phyloP scores from a whole-genome alignment of 2,329 filamentous ascomycete species.

The Monilinia laxa region DNA sequence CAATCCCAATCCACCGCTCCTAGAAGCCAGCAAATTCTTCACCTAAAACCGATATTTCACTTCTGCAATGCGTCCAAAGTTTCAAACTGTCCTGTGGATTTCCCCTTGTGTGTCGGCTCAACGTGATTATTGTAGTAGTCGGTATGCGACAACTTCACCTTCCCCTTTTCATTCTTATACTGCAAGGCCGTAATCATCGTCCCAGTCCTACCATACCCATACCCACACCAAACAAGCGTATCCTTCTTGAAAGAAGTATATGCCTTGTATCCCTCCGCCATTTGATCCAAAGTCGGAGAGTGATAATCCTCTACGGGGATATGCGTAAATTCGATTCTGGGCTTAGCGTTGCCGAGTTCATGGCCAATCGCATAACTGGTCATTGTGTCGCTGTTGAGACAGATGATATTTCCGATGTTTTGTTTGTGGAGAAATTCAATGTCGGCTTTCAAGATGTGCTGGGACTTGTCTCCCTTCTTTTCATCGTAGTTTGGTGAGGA shows the following conservation, averaged over 20 bases:
- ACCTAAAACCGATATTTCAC: not conserved
- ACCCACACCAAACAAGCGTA: not conserved
- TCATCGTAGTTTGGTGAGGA: not conserved
- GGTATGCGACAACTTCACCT: not conserved
- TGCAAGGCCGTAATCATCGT: slow-evolving; percentile 11
- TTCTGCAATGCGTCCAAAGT: not conserved
- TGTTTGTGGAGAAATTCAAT: not conserved
- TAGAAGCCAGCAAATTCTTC: not conserved
- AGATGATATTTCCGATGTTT: not conserved
- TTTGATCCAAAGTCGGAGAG: not conserved
- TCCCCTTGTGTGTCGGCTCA: not conserved
- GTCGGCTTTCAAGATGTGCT: not conserved
- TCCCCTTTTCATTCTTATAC: not conserved
- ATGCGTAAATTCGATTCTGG: not conserved
- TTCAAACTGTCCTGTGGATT: not conserved
- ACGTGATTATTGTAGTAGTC: not conserved
- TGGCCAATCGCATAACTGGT: not conserved
- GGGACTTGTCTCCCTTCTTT: not conserved
- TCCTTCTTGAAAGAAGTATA: not conserved
- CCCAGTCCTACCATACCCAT: not conserved
- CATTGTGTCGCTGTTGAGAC: not conserved
- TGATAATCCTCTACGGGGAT: not conserved
- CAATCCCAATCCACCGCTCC: not conserved
- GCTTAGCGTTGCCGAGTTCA: not conserved
- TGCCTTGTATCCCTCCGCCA: not conserved